Evolutionary conservation across 805 yeast species (phyloP).

Genomic region (Kazachstania psychrophila): DNA sequence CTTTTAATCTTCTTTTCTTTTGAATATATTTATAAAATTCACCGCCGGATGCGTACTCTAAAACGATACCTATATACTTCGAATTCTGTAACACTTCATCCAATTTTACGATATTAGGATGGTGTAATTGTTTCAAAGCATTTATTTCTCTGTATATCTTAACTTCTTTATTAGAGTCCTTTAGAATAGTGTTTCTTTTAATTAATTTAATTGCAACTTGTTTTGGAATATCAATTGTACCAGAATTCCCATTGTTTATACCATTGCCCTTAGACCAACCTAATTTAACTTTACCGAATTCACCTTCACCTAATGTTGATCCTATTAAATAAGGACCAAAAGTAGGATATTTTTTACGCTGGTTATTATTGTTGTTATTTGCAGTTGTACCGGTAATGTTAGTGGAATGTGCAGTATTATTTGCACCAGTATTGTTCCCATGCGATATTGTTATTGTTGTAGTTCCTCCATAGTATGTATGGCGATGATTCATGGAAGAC

Average conservation of each 20-base stretch:
- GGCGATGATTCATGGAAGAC: constrained; percentile 13
- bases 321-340: constrained; percentile 89
- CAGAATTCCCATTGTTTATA: not conserved
- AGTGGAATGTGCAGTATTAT: not conserved
- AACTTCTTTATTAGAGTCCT: constrained; percentile 73
- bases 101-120: constrained; percentile 87
- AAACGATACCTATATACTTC: constrained; percentile 88
- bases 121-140: constrained; percentile 74
- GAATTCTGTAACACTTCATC: constrained; percentile 93
- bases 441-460: constrained; percentile 5
- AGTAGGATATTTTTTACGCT: constrained; percentile 44
- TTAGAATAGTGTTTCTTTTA: constrained; percentile 77
- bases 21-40: constrained; percentile 90
- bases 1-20: constrained; percentile 77
- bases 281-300: constrained; percentile 95
- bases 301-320: constrained; percentile 94
- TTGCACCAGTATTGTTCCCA: not conserved
- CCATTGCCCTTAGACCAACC: constrained; percentile 70
- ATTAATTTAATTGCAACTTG: constrained; percentile 93
- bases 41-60: constrained; percentile 96
- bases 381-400: not conserved
- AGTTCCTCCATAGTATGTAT: constrained; percentile 28
- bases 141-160: constrained; percentile 91
- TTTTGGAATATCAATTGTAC: constrained; percentile 36
- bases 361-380: not conserved